Percentiles rank a stretch among this genome's conserved stretches.
Conservation (phyloP, 139 green algal species). For the Gonium pectorale region DNA sequence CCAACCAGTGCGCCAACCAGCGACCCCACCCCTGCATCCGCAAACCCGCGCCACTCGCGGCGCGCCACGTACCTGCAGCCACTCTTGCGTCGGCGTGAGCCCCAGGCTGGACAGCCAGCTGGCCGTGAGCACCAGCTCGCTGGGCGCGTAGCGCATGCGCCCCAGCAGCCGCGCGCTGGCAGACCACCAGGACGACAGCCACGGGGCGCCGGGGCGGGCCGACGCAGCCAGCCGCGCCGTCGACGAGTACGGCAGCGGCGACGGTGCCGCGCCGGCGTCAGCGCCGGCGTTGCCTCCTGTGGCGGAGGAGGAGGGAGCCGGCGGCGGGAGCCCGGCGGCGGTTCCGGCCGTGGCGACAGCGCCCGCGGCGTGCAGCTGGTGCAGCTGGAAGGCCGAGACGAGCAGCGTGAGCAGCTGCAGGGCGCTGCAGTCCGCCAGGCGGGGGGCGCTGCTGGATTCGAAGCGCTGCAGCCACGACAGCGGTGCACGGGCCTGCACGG, state of each 20-base stretch:
- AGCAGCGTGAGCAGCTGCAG: constrained; percentile 32
- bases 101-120: constrained; percentile 19
- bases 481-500: background rate
- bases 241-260: background rate
- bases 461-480: constrained; percentile 22
- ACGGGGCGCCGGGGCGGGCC: background rate
- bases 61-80: constrained; percentile 9
- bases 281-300: background rate
- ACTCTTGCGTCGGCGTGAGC: constrained; percentile 7
- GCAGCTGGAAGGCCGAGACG: constrained; percentile 14
- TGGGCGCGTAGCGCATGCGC: constrained; percentile 15
- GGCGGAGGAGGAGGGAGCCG: background rate
- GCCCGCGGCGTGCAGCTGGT: background rate
- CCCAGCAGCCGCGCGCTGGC: constrained; percentile 16
- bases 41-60: background rate
- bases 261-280: background rate
- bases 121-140: constrained; percentile 34
- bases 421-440: constrained; percentile 12
- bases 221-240: background rate
- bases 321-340: background rate
- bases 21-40: background rate
- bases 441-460: background rate
- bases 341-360: background rate
- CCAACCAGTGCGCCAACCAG: background rate
- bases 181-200: constrained; percentile 26